A percentile compares a stretch with the other conserved stretches of the same genome.
Evolutionary conservation across 192 early-diverging fungal genomes (phyloP).

Genomic region (Gonapodya sp.): DNA sequence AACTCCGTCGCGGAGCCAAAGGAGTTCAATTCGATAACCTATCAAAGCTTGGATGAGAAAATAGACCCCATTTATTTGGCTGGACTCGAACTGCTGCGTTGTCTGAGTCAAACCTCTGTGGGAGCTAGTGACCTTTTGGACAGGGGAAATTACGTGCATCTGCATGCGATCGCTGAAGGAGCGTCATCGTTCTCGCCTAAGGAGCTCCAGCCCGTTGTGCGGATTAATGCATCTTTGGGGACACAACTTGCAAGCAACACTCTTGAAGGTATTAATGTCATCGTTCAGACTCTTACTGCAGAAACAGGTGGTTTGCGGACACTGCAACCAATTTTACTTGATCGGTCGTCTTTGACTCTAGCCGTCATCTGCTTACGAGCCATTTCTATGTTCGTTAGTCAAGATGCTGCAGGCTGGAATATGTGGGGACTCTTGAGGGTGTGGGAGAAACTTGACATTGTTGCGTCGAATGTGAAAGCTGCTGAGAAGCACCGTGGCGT

Average conservation of each 20-base stretch:
- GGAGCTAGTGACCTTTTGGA: too few species aligned
- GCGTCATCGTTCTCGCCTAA: too few species aligned
- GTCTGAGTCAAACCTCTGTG: neutral
- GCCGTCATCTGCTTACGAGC: neutral
- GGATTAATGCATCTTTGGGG: too few species aligned
- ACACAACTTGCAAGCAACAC: too few species aligned
- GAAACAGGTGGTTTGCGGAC: neutral
- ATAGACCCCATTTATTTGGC: neutral
- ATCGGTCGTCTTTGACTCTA: neutral
- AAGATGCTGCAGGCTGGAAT: neutral
- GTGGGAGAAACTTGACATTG: neutral
- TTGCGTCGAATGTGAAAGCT: neutral
- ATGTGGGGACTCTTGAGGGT: neutral
- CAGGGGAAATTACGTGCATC: too few species aligned
- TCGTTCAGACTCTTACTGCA: neutral
- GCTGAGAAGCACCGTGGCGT: neutral
- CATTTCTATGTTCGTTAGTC: neutral
- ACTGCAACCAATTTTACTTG: neutral
- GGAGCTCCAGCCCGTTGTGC: too few species aligned
- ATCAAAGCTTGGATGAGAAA: too few species aligned
- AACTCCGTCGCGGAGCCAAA: too few species aligned
- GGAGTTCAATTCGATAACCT: too few species aligned
- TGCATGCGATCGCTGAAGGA: too few species aligned
- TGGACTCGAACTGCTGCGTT: neutral
- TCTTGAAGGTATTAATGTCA: neutral